Percentiles rank a stretch among this genome's conserved stretches.
phyloP scores from a whole-genome alignment of 2,329 filamentous ascomycete genomes.

The Penicillium palitans region DNA sequence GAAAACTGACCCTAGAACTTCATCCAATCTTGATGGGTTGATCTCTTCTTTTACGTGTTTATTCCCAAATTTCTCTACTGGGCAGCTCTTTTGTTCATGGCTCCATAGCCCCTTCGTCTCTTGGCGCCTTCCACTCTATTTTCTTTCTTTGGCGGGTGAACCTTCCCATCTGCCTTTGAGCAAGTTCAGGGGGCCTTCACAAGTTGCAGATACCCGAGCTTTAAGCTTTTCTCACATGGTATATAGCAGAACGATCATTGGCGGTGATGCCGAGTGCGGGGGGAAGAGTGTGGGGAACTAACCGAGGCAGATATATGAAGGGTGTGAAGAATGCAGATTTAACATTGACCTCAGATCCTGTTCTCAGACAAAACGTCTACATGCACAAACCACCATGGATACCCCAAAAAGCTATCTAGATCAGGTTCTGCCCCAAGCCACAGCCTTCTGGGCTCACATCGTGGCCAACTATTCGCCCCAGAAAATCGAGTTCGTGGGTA shows the following conservation, averaged over 20 bases:
- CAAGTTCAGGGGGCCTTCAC: neutral
- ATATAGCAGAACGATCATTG: neutral
- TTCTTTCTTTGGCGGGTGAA: too few species aligned
- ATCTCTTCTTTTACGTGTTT: neutral
- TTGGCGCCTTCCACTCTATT: neutral
- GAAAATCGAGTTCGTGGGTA: slow-evolving; percentile 31
- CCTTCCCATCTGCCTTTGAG: neutral
- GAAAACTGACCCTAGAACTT: neutral
- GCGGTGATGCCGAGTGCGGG: neutral
- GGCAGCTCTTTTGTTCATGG: neutral
- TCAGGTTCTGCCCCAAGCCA: slow-evolving; percentile 9
- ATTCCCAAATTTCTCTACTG: neutral
- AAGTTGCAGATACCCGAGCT: neutral
- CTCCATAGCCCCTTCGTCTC: too few species aligned
- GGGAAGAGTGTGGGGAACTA: neutral
- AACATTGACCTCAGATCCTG: neutral
- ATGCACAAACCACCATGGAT: slow-evolving; percentile 6
- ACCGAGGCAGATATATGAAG: slow-evolving; percentile 1
- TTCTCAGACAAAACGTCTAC: neutral
- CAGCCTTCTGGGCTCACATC: slow-evolving; percentile 18
- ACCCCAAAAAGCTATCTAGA: neutral
- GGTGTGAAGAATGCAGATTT: neutral
- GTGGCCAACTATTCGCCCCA: slow-evolving; percentile 22
- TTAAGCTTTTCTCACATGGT: slow-evolving; percentile 3
- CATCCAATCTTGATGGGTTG: too few species aligned